Base-by-base conservation (phyloP, 2,329 filamentous ascomycete species). In the Fusarium aywerte region DNA sequence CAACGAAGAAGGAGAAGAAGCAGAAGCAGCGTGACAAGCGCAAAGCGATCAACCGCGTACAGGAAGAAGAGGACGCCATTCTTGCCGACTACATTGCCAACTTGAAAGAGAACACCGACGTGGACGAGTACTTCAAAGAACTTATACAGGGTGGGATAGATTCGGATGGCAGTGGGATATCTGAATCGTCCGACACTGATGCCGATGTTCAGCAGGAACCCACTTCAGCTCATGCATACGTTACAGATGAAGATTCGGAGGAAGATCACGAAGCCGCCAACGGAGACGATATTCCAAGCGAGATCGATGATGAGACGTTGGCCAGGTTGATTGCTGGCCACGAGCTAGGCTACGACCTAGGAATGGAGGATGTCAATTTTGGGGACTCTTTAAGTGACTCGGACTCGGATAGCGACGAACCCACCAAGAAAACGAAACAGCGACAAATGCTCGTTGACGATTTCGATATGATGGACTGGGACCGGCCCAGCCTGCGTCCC, bases 391-490 rank as follows among this genome's bases (percentile, higher is more conserved):
- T 53, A 10, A 71, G 52, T 7, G 62, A 70, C 15, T 68, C 62
- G 12, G 65, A 58, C 32, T 62, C 52, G 13, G 65, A 68, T 8
- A 59, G 39, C 4, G 53, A 62, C 8, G 23, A 61, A 20, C 23
- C 42, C 39, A 52, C 29, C 76, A 77, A 21, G 73, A 77, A 32
- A 76, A 82, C 66, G 78, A 80, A 11, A 77, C 89, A 57, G 32
- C 40, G 13, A 29, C 25, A 42, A 31, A 38, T 13, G 3, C 32
- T 63, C 4, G 86, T 88, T 62, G 88, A 90, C 62, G 91, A 88
- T 10, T 90, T 97, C 66, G 93, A 97, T 73, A 82, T 96, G 42
- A 95, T 96, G 90, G 92, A 97, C 73, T 92, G 91, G 79, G 86
- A 91, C 16, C 84, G 89, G 25, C 88, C 89, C 2, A 92, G 88